phyloP scores from a whole-genome alignment of 495 filamentous ascomycete species.

The Cudoniella acicularis region DNA sequence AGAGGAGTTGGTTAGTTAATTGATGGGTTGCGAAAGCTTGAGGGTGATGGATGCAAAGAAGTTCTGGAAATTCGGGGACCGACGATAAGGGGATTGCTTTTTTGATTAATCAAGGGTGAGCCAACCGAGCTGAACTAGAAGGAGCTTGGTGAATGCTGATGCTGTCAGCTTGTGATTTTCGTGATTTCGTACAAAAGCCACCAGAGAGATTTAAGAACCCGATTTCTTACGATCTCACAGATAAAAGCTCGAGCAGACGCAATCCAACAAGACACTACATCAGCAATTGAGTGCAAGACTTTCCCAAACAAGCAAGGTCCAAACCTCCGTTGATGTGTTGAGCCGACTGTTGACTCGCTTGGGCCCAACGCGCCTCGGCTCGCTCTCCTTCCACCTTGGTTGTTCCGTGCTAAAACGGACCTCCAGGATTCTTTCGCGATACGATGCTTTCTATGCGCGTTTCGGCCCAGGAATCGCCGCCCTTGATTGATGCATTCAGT shows the following conservation, averaged over 20 bases:
- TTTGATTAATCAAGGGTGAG: background rate
- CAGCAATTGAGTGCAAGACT: too few relatives aligned
- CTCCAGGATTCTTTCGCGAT: too few relatives aligned
- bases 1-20: conserved; percentile 1
- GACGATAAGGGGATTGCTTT: background rate
- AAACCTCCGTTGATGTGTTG: background rate
- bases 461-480: too few relatives aligned
- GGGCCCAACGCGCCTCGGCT: background rate
- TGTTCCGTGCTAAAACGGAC: background rate
- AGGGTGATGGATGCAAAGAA: background rate
- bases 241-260: background rate
- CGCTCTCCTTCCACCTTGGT: too few relatives aligned
- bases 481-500: too few relatives aligned
- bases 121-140: background rate
- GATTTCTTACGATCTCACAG: background rate
- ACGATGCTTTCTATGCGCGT: too few relatives aligned
- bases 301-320: background rate
- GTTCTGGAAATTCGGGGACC: background rate
- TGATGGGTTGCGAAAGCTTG: background rate
- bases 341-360: background rate
- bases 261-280: background rate
- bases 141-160: too few relatives aligned
- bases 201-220: background rate
- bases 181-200: background rate
- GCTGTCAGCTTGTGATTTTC: too few relatives aligned